phyloP scores from a whole-genome alignment of 2,329 filamentous ascomycete species.

The Lachnellula arida region DNA sequence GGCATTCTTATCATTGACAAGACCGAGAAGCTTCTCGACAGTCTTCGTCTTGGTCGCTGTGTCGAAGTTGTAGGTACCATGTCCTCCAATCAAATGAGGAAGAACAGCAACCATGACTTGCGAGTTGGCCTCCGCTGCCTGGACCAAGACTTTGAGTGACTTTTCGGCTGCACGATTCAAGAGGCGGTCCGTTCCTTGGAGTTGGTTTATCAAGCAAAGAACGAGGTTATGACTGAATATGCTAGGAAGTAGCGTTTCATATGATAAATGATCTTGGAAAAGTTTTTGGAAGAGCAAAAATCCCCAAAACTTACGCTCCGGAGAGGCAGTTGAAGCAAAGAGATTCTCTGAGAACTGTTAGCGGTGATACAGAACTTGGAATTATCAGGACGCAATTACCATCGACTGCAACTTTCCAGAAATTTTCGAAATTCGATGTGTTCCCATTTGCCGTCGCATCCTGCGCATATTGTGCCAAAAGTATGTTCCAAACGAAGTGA shows the following conservation, averaged over 20 bases:
- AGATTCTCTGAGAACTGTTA: slow-evolving; percentile 58
- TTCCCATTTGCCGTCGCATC: slow-evolving; percentile 28
- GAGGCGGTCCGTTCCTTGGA: slow-evolving; percentile 71
- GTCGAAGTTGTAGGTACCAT: slow-evolving; percentile 77
- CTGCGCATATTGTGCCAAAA: slow-evolving; percentile 54
- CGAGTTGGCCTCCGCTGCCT: slow-evolving; percentile 57
- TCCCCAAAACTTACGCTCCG: slow-evolving; percentile 87
- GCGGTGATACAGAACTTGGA: neutral
- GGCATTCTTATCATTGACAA: slow-evolving; percentile 24
- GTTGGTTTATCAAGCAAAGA: slow-evolving; percentile 76
- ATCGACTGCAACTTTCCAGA: slow-evolving; percentile 85
- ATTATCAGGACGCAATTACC: slow-evolving; percentile 49
- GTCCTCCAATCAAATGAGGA: slow-evolving; percentile 61
- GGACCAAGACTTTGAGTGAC: slow-evolving; percentile 66
- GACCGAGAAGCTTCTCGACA: slow-evolving; percentile 52
- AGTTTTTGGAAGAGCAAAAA: slow-evolving; percentile 82
- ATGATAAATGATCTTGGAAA: slow-evolving; percentile 50
- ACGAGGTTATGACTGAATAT: slow-evolving; percentile 84
- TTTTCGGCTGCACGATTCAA: slow-evolving; percentile 75
- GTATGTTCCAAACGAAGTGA: slow-evolving; percentile 82
- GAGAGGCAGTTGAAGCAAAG: slow-evolving; percentile 75
- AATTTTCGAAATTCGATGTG: slow-evolving; percentile 57
- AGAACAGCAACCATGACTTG: slow-evolving; percentile 57
- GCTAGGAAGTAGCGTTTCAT: slow-evolving; percentile 43
- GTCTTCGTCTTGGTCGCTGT: slow-evolving; percentile 82